Base-by-base conservation (phyloP, 2,329 filamentous ascomycete genomes). In the Pseudonectria foliicola region DNA sequence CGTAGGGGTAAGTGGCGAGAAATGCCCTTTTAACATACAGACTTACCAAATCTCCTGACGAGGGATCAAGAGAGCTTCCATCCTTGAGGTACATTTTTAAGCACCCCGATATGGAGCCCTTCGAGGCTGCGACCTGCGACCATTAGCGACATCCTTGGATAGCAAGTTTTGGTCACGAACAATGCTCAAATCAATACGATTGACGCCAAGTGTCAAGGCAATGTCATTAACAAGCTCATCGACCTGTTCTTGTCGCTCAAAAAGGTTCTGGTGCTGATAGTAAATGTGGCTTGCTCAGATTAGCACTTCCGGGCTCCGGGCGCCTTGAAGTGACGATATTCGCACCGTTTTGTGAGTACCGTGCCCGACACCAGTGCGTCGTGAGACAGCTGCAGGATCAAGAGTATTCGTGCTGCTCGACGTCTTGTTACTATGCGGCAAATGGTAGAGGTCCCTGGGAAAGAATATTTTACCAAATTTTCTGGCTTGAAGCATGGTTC, bases 211-310 rank as follows among this genome's bases (percentile, higher is more conserved):
- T 0, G 83, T 86, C 36, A 71, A 77, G 1, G 85, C 82, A 25
- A 93, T 61, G 43, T 85, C 80, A 49, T 92, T 83, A 0, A 92
- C 74, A 29, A 85, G 75, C 21, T 70, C 68, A 53, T 92, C 80
- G 0, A 92, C 83, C 11, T 76, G 67, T 12, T 59, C 54, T 54
- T 92, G 86, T 32, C 68, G 78, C 13, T 70, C 68, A 50, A 92
- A 93, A 0, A 93, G 63, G 8, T 77, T 71, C 4, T 80, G 76
- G 45, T 88, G 73, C 48, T 85, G 77, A 53, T 93, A 93, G 56
- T 81, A 93, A 4, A 93, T 78, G 50, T 85, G 84, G 42, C 85
- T 90, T 16, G 3, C 13, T 16, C 23, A 16, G 32, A 25, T n/a
- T 3, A 6, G 31, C 13, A 16, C 13, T 31, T 26, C 8, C 40